Percentiles rank a stretch among this genome's conserved stretches.
Evolutionary conservation across 306 rosid species (phyloP).

Genomic region (Begonia masoniana): DNA sequence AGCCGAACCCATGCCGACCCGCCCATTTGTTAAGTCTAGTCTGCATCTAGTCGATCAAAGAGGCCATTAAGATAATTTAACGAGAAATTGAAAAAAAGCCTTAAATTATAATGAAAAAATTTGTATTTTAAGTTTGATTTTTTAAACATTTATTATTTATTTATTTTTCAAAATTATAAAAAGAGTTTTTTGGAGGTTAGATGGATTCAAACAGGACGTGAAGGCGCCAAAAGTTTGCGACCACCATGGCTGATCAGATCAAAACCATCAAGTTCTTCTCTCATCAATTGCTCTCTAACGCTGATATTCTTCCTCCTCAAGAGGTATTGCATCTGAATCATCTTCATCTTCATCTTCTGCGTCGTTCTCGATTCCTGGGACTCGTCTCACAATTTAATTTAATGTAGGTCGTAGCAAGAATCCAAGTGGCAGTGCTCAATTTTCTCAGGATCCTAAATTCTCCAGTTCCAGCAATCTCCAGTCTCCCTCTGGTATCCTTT

Average conservation of each 20-base stretch:
- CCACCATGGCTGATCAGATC: slow-evolving; percentile 33
- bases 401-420: slow-evolving; percentile 59
- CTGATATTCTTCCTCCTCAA: slow-evolving; percentile 51
- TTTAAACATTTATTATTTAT: too few species aligned
- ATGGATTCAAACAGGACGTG: neutral
- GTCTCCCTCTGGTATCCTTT: slow-evolving; percentile 51
- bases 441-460: slow-evolving; percentile 63
- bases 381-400: neutral
- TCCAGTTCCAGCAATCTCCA: slow-evolving; percentile 60
- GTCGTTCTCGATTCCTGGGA: neutral
- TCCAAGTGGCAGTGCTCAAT: slow-evolving; percentile 74
- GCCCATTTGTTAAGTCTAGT: too few species aligned
- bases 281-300: slow-evolving; percentile 62
- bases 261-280: slow-evolving; percentile 57
- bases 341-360: slow-evolving; percentile 4
- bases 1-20: too few species aligned
- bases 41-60: too few species aligned
- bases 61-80: too few species aligned
- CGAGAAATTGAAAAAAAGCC: too few species aligned
- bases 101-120: too few species aligned
- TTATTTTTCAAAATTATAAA: too few species aligned
- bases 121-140: too few species aligned
- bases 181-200: too few species aligned
- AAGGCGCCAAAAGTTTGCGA: neutral
- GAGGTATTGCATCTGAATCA: slow-evolving; percentile 19